phyloP scores from a whole-genome alignment of 441 rosid species.

The Cnidoscolus chayamansa region DNA sequence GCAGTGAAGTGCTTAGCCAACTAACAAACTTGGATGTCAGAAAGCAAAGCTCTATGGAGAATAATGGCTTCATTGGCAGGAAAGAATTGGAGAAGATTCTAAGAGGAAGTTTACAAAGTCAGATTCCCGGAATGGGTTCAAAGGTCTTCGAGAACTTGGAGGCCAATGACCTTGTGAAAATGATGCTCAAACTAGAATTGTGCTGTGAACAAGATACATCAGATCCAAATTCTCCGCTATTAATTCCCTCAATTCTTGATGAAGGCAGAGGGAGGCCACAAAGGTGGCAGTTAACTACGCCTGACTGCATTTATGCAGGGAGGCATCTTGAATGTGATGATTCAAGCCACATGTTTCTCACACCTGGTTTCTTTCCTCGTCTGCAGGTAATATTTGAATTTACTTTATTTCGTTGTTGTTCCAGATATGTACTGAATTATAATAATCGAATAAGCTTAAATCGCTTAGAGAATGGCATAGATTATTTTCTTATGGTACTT shows the following conservation, averaged over 20 bases:
- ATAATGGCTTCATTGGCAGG: slow-evolving; percentile 62
- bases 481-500: no score
- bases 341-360: slow-evolving; percentile 84
- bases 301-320: slow-evolving; percentile 62
- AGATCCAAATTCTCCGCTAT: slow-evolving; percentile 56
- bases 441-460: not conserved
- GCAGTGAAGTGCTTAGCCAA: slow-evolving; percentile 74
- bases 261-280: slow-evolving; percentile 86
- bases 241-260: slow-evolving; percentile 85
- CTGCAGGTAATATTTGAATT: slow-evolving; percentile 53
- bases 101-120: slow-evolving; percentile 68
- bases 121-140: slow-evolving; percentile 83
- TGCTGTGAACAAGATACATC: slow-evolving; percentile 81
- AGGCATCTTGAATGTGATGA: slow-evolving; percentile 92
- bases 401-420: not conserved
- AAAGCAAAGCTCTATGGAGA: slow-evolving; percentile 56
- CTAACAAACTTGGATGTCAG: slow-evolving; percentile 62
- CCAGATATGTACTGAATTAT: not conserved
- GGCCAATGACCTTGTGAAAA: slow-evolving; percentile 54
- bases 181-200: slow-evolving; percentile 88
- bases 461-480: not conserved
- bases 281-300: slow-evolving; percentile 63
- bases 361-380: slow-evolving; percentile 89
- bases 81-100: slow-evolving; percentile 75
- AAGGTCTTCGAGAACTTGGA: slow-evolving; percentile 79